A percentile compares a stretch with the other conserved stretches of the same genome.
These are phyloP conservation scores for Rhizoctonia solani DNA, from an alignment of 1,284 basidiomycete species.

Conservation along the genomic window DNA sequence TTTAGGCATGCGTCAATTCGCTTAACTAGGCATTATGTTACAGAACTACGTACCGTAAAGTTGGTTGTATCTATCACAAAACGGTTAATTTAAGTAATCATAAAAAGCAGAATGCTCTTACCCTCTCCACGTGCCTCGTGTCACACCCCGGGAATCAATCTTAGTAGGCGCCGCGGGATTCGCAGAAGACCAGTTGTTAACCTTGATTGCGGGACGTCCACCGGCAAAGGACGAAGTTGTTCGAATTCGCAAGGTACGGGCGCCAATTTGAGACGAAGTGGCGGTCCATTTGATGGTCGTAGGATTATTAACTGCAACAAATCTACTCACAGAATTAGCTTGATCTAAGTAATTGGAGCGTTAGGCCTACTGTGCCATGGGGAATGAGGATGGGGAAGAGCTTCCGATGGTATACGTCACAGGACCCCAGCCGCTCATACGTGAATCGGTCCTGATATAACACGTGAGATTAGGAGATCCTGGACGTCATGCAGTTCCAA, in stretches of 20 bases:
- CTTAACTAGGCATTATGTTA: too few relatives aligned
- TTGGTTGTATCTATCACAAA: too few relatives aligned
- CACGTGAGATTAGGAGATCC: too few relatives aligned
- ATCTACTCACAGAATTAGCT: slow-evolving; percentile 39
- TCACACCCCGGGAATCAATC: slow-evolving; percentile 36
- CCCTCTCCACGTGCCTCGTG: slow-evolving; percentile 32
- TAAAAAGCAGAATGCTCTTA: too few relatives aligned
- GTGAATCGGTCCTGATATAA: slow-evolving; percentile 22
- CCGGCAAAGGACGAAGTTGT: slow-evolving; percentile 35
- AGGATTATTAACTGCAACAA: slow-evolving; percentile 44
- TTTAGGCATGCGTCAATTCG: too few relatives aligned
- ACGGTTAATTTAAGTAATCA: too few relatives aligned
- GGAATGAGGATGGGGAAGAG: slow-evolving; percentile 43
- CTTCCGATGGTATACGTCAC: slow-evolving; percentile 47
- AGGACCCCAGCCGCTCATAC: slow-evolving; percentile 24
- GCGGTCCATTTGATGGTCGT: slow-evolving; percentile 36
- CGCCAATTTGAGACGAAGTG: slow-evolving; percentile 24
- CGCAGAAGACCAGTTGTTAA: slow-evolving; percentile 32
- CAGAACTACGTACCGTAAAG: too few relatives aligned
- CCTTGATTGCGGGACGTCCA: slow-evolving; percentile 31
- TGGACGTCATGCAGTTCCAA: too few relatives aligned
- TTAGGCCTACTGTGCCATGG: slow-evolving; percentile 45
- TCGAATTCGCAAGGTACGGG: slow-evolving; percentile 30
- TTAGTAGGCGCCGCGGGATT: slow-evolving; percentile 34
- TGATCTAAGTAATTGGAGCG: not conserved